Evolutionary conservation across 2,329 filamentous ascomycete genomes (phyloP).

Genomic region (Fusarium nygamai): DNA sequence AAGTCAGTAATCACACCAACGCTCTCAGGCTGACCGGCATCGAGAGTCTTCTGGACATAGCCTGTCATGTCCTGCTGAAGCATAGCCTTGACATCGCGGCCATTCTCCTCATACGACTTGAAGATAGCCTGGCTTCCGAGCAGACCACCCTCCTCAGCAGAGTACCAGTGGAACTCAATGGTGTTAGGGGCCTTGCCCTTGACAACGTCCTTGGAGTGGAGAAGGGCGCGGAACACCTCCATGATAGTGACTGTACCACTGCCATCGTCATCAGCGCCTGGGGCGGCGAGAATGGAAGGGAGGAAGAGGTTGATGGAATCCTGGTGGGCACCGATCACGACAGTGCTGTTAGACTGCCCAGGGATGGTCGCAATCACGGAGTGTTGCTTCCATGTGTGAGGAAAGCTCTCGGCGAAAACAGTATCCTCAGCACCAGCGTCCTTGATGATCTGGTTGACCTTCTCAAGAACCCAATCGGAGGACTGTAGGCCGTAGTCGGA

Average conservation of each 20-base stretch:
- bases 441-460: slow-evolving; percentile 77
- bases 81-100: slow-evolving; percentile 90
- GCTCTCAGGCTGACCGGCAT: slow-evolving; percentile 83
- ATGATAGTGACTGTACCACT: slow-evolving; percentile 94
- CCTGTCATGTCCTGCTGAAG: slow-evolving; percentile 99
- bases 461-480: slow-evolving; percentile 84
- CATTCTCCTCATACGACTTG: slow-evolving; percentile 76
- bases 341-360: slow-evolving; percentile 82
- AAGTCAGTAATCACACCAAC: slow-evolving; percentile 95
- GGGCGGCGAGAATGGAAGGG: slow-evolving; percentile 83
- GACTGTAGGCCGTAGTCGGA: slow-evolving; percentile 83
- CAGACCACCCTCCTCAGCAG: slow-evolving; percentile 87
- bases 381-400: slow-evolving; percentile 88
- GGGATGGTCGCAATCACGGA: slow-evolving; percentile 93
- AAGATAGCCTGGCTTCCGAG: slow-evolving; percentile 93
- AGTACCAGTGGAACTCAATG: slow-evolving; percentile 97
- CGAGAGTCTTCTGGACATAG: slow-evolving; percentile 82
- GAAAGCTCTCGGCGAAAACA: slow-evolving; percentile 77
- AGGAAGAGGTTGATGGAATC: slow-evolving; percentile 95
- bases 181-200: slow-evolving; percentile 82
- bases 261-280: slow-evolving; percentile 95
- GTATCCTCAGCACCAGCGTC: slow-evolving; percentile 75
- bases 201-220: slow-evolving; percentile 76
- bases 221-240: slow-evolving; percentile 84
- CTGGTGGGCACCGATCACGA: slow-evolving; percentile 92